These are phyloP conservation scores for Phytophthora megakarya DNA, from an alignment of 352 stramenopile genomes.

Conservation along the genomic window DNA sequence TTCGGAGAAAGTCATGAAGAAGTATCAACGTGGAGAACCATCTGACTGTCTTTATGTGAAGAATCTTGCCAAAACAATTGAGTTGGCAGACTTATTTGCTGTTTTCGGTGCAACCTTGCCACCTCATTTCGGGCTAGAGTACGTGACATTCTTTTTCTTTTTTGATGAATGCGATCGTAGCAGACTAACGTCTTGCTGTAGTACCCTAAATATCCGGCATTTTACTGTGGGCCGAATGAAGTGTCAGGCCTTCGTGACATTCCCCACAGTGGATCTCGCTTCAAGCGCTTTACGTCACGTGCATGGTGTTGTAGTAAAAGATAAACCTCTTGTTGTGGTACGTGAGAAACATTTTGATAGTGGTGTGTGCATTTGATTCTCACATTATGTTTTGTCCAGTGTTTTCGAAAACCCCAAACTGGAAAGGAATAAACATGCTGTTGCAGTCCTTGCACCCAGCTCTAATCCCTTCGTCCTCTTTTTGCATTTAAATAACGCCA, in stretches of 20 bases:
- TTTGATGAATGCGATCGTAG: background rate
- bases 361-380: slow-evolving; percentile 33
- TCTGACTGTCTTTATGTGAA: slow-evolving; percentile 80
- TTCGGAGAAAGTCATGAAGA: slow-evolving; percentile 69
- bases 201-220: slow-evolving; percentile 57
- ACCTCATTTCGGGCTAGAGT: slow-evolving; percentile 29
- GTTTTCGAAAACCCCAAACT: slow-evolving; percentile 39
- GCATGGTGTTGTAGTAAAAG: slow-evolving; percentile 76
- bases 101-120: slow-evolving; percentile 60
- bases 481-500: slow-evolving; percentile 35
- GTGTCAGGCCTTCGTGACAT: slow-evolving; percentile 85
- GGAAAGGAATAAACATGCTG: slow-evolving; percentile 17
- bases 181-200: slow-evolving; percentile 20
- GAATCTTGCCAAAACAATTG: slow-evolving; percentile 69
- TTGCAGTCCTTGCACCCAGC: slow-evolving; percentile 1
- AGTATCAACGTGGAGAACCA: slow-evolving; percentile 59
- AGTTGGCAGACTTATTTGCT: slow-evolving; percentile 45
- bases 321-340: slow-evolving; percentile 86
- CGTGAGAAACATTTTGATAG: slow-evolving; percentile 19
- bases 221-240: slow-evolving; percentile 87
- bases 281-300: slow-evolving; percentile 51
- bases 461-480: slow-evolving; percentile 8
- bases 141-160: slow-evolving; percentile 3
- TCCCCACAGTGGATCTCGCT: slow-evolving; percentile 55
- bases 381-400: slow-evolving; percentile 33